phyloP scores from a whole-genome alignment of 83 land plant species.

The Picea mariana region DNA sequence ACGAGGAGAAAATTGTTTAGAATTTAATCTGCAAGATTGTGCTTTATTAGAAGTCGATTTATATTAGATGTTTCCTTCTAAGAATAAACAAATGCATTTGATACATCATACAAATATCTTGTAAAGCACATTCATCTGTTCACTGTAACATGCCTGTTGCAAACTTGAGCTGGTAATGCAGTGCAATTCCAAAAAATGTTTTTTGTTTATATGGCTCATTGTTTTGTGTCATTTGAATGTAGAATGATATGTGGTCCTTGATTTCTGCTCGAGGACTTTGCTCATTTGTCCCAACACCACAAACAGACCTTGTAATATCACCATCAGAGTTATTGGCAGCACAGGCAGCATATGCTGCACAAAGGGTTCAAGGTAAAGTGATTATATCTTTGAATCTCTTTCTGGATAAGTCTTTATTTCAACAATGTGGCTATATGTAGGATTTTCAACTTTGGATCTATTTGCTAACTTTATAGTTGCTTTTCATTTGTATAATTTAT shows the following conservation, averaged over 20 bases:
- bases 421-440: neutral
- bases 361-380: slow-evolving; percentile 14
- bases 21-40: neutral
- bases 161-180: neutral
- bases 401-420: neutral
- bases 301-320: neutral
- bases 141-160: no score
- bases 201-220: neutral
- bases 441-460: neutral
- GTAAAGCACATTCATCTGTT: neutral
- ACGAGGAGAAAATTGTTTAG: no score
- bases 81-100: neutral
- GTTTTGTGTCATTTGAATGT: neutral
- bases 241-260: neutral
- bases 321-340: slow-evolving; percentile 10
- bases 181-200: neutral
- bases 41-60: neutral
- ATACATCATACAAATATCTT: neutral
- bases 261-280: slow-evolving; percentile 13
- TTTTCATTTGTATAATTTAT: neutral
- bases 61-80: neutral
- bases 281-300: slow-evolving; percentile 13
- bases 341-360: slow-evolving; percentile 7
- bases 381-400: neutral
- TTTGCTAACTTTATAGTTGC: neutral